Percentiles rank a stretch among this genome's conserved stretches.
Evolutionary conservation across 768 basidiomycete genomes (phyloP).

Genomic region (Phlebiopsis gigantea): DNA sequence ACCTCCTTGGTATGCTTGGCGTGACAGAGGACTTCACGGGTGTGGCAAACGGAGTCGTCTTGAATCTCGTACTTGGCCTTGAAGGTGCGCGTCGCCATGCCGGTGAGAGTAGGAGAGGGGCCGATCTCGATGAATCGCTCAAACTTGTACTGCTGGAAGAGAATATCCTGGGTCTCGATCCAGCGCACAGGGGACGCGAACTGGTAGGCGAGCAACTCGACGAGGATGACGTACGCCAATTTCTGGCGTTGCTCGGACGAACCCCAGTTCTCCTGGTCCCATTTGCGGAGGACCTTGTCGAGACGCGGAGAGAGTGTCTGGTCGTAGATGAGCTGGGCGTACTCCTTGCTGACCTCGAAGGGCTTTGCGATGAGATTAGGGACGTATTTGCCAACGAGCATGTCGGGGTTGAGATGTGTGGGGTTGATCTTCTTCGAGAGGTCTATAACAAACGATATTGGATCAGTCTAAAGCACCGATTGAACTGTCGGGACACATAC

Average conservation of each 20-base stretch:
- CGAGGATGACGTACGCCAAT: constrained; percentile 92
- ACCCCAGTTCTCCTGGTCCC: constrained; percentile 91
- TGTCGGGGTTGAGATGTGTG: constrained; percentile 86
- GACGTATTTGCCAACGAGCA: constrained; percentile 92
- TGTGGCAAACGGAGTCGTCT: constrained; percentile 80
- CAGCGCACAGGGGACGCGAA: constrained; percentile 98
- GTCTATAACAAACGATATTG: constrained; percentile 33
- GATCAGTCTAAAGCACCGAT: constrained; percentile 25
- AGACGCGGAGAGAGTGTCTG: constrained; percentile 95
- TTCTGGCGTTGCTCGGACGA: constrained; percentile 79
- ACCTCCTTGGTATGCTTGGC: constrained; percentile 96
- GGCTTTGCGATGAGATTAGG: constrained; percentile 93
- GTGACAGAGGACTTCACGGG: constrained; percentile 82
- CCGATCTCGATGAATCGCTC: constrained; percentile 95
- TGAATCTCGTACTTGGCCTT: constrained; percentile 90
- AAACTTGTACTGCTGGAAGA: constrained; percentile 82
- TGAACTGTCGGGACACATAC: constrained; percentile 42
- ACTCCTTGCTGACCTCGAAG: constrained; percentile 78
- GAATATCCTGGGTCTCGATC: constrained; percentile 97
- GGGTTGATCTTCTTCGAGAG: constrained; percentile 98
- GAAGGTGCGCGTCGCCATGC: constrained; percentile 87
- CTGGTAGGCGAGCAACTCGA: constrained; percentile 96
- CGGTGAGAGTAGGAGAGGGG: constrained; percentile 92
- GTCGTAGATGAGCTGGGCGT: constrained; percentile 93
- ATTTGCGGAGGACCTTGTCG: constrained; percentile 88